Percentiles rank a stretch among this genome's conserved stretches.
phyloP scores from a whole-genome alignment of 768 basidiomycete genomes.

The Pseudohyphozyma bogoriensis region DNA sequence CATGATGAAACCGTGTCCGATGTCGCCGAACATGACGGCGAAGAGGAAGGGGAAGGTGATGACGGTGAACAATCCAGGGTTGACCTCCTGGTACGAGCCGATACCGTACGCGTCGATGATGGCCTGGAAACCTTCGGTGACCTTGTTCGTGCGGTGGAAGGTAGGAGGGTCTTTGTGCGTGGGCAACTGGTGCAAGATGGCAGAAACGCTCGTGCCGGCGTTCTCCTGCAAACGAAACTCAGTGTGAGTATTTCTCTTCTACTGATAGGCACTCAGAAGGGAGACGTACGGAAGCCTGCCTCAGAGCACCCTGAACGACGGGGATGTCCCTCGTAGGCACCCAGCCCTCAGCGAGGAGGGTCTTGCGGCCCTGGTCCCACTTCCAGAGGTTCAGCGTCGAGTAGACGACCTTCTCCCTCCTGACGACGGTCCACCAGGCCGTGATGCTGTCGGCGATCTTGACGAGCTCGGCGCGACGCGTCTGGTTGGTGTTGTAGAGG shows the following conservation, averaged over 20 bases:
- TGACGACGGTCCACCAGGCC: constrained; percentile 87
- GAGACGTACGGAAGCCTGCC: constrained; percentile 63
- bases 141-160: constrained; percentile 86
- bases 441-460: constrained; percentile 73
- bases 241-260: neutral
- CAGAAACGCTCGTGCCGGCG: constrained; percentile 82
- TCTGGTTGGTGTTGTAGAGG: constrained; percentile 77
- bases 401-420: constrained; percentile 91
- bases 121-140: constrained; percentile 91
- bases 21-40: constrained; percentile 99
- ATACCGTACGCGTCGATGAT: constrained; percentile 98
- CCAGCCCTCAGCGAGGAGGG: constrained; percentile 95
- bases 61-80: constrained; percentile 78
- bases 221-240: constrained; percentile 49
- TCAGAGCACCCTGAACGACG: constrained; percentile 71
- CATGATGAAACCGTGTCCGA: constrained; percentile 86
- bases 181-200: constrained; percentile 79
- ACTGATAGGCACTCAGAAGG: neutral
- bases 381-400: constrained; percentile 92
- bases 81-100: constrained; percentile 89
- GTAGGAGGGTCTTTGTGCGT: constrained; percentile 86
- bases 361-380: constrained; percentile 87
- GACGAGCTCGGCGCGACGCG: constrained; percentile 67
- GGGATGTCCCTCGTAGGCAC: constrained; percentile 86
- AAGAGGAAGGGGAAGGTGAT: constrained; percentile 75